Base-by-base conservation (phyloP, 2,329 filamentous ascomycete species). In the Fusarium algeriense region DNA sequence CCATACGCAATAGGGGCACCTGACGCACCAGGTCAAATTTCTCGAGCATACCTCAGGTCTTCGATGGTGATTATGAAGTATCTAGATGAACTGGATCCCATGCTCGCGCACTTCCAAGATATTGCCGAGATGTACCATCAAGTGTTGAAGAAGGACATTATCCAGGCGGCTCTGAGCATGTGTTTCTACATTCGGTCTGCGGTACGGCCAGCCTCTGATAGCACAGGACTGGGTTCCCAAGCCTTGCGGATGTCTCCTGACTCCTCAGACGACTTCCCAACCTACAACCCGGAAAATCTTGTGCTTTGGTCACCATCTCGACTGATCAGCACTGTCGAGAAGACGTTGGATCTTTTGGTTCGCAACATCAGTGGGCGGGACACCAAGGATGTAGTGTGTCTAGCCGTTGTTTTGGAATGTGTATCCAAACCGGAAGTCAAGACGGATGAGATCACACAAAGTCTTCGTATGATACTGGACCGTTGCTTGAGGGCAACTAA, bases 31-130 rank as follows among this genome's bases (percentile, higher is more conserved):
- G 79, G 81, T 9, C 85, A 87, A 62, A 87, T 89, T 37, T 82
- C 85, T 50, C 83, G 85, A 30, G 81, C 84, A 8, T 89, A 88
- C 66, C 77, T 89, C 38, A 82, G 85, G 53, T 88, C 86, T 0
- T 88, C 85, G 5, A 87, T 88, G 82, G 82, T 85, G 19, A 83
- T 89, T n/a, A 79, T 88, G 50, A 85, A 83, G 17, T 88, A 87
- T 62, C 78, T 88, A 46, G 86, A 88, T 66, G 86, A 88, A 66
- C 76, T 88, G 9, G 86, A 88, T 63, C 83, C 85, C 1, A 75
- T 79, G 28, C 79, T 83, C 8, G 80, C 83, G 5, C 82, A 84
- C 49, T 88, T 85, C 55, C 78, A 81, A 43, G 83, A 85, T 44
- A 80, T 87, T 28, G 82, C 82, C 70, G 84, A 86, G 62, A 85